A percentile compares a stretch with the other conserved stretches of the same genome.
Conservation (phyloP, 352 stramenopile genomes). For the Saprolegnia parasitica region DNA sequence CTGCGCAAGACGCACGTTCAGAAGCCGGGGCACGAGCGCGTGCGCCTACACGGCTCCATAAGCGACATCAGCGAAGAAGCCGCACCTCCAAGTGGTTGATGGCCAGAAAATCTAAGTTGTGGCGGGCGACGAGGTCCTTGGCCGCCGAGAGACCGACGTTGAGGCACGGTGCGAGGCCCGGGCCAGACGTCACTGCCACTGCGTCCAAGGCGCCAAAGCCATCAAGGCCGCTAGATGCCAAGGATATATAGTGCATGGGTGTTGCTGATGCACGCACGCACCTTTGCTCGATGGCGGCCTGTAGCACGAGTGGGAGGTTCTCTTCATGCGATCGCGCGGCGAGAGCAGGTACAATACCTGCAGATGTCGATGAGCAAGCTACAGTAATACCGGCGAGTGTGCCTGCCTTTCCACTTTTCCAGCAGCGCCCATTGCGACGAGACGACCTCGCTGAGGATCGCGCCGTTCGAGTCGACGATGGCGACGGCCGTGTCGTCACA, state of each 20-base stretch:
- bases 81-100: constrained; percentile 96
- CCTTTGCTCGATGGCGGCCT: constrained; percentile 85
- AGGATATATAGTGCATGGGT: too few relatives aligned
- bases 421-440: constrained; percentile 91
- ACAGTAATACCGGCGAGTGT: neutral
- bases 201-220: constrained; percentile 86
- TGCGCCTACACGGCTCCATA: constrained; percentile 65
- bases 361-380: neutral
- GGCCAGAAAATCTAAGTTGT: constrained; percentile 92
- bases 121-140: constrained; percentile 75
- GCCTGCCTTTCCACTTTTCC: constrained; percentile 71
- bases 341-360: constrained; percentile 94
- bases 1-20: constrained; percentile 38
- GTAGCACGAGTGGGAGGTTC: constrained; percentile 93
- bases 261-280: constrained; percentile 42
- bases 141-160: constrained; percentile 88
- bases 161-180: constrained; percentile 96
- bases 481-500: constrained; percentile 93
- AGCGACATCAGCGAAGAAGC: neutral
- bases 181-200: constrained; percentile 94
- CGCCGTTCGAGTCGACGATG: constrained; percentile 85
- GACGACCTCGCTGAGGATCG: constrained; percentile 90
- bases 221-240: constrained; percentile 62
- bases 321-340: constrained; percentile 91
- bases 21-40: constrained; percentile 91